Base-by-base conservation (phyloP, 2,329 filamentous ascomycete genomes). In the Neofusicoccum sp. region DNA sequence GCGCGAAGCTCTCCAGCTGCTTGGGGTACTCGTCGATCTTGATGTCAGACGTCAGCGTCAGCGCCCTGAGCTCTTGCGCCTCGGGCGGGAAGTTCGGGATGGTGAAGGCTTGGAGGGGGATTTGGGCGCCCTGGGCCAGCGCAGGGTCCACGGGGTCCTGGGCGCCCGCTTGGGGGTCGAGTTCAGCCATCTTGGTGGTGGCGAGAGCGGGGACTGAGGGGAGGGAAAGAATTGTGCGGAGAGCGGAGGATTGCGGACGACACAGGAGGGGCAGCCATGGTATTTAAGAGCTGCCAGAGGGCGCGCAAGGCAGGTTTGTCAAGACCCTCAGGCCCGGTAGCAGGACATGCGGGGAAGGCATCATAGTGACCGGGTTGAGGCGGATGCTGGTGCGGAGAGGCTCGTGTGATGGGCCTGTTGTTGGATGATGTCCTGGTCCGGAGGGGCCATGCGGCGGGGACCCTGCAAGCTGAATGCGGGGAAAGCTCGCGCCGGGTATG, bases 41-140 rank as follows among this genome's bases (percentile, higher is more conserved):
- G 69, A 82, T 79, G 66, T 80, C 79, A 44, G 74, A 75, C 45
- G 79, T 81, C n/a, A 82, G 68, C 26, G 78, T 81, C 14, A 82
- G 68, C 30, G 78, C 73, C 60, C 73, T 73, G 49, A 81, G 72
- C n/a, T 67, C 68, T n/a, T 68, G 70, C 5, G 79, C 78, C 67
- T 76, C 69, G 0, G 72, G 68, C 2, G 79, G 79, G 64, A 81
- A 81, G 51, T 70, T 67, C 3, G 79, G 79, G 12, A 81, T 67
- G 16, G 68, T 71, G 71, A 82, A 82, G 62, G 68, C 67, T 61
- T 77, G 71, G 34, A 82, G 71, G 0, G 78, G 77, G 33, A 81
- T 78, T 56, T 81, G 79, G 24, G 79, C 79, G 31, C 75, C 78
- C 64, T 75, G 73, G 4, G 78, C 73, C 43, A 66, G 60, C 20